phyloP scores from a whole-genome alignment of 108 stramenopile genomes.

The Cyclotella distinguenda region DNA sequence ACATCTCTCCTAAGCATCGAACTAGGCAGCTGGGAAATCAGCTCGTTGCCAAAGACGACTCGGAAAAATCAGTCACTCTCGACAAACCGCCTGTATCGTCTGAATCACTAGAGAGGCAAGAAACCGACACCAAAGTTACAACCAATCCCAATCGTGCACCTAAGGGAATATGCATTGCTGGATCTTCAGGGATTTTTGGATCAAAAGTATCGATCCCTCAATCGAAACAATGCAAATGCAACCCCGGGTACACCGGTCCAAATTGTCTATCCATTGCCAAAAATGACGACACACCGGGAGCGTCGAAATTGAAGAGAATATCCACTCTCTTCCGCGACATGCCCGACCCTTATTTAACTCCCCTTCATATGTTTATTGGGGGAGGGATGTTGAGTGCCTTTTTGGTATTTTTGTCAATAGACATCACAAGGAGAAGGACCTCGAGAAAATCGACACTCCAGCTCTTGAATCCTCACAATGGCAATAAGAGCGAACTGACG shows the following conservation, averaged over 20 bases:
- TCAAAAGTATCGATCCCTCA: slow-evolving; percentile 5
- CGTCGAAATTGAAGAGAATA: slow-evolving; percentile 37
- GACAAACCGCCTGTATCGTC: slow-evolving; percentile 27
- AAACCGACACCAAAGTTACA: slow-evolving; percentile 13
- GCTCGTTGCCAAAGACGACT: background rate
- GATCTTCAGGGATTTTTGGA: slow-evolving; percentile 36
- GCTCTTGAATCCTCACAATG: too few relatives aligned
- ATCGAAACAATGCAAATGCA: slow-evolving; percentile 67
- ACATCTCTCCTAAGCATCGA: background rate
- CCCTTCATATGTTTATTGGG: slow-evolving; percentile 26
- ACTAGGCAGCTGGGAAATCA: slow-evolving; percentile 1
- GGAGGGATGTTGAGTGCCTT: slow-evolving; percentile 26
- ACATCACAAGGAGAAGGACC: slow-evolving; percentile 12
- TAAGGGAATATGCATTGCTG: slow-evolving; percentile 36
- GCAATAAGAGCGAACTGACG: slow-evolving; percentile 1
- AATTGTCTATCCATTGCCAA: slow-evolving; percentile 70
- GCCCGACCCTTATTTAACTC: slow-evolving; percentile 36
- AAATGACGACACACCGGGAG: slow-evolving; percentile 66
- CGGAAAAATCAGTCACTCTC: slow-evolving; percentile 8
- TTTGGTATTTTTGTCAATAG: slow-evolving; percentile 25
- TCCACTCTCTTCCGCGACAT: slow-evolving; percentile 24
- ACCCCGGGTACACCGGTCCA: slow-evolving; percentile 78
- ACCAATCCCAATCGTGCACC: slow-evolving; percentile 26
- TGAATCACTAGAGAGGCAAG: slow-evolving; percentile 18
- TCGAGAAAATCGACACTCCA: too few relatives aligned